Percentiles rank a stretch among this genome's conserved stretches.
phyloP scores from a whole-genome alignment of 306 rosid species.

The Fragaria iinumae region DNA sequence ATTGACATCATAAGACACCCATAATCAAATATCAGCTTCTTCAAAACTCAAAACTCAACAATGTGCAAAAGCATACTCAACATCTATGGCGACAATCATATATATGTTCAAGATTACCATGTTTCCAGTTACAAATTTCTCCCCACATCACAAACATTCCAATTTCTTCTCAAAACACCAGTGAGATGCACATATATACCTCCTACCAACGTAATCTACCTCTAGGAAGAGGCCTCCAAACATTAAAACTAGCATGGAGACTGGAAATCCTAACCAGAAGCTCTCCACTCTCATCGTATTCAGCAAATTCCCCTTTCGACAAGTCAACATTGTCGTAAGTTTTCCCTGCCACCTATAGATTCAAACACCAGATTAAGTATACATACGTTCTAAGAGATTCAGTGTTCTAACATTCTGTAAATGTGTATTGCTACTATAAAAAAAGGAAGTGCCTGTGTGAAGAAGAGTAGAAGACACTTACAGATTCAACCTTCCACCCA shows the following conservation, averaged over 20 bases:
- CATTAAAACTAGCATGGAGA: slow-evolving; percentile 59
- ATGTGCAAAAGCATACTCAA: no score
- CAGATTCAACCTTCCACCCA: slow-evolving; percentile 90
- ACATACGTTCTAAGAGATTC: not conserved
- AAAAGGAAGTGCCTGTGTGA: not conserved
- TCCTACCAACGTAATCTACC: no score
- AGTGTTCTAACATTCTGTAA: not conserved
- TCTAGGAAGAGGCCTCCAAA: no score
- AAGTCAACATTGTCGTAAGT: slow-evolving; percentile 69
- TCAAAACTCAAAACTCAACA: no score
- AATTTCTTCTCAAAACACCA: no score
- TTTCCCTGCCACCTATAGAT: slow-evolving; percentile 61
- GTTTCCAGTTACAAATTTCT: no score
- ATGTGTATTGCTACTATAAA: not conserved
- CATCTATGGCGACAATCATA: no score
- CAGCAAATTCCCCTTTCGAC: slow-evolving; percentile 65
- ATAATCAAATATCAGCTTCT: no score
- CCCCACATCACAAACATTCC: no score
- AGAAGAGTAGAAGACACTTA: slow-evolving; percentile 40
- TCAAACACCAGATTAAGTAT: slow-evolving; percentile 14
- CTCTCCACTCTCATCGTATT: slow-evolving; percentile 86
- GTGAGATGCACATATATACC: no score
- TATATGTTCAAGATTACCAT: no score
- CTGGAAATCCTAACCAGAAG: slow-evolving; percentile 81
- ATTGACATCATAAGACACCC: no score